A percentile compares a stretch with the other conserved stretches of the same genome.
phyloP scores from a whole-genome alignment of 83 land plant genomes.

The Diphasiastrum complanatum region DNA sequence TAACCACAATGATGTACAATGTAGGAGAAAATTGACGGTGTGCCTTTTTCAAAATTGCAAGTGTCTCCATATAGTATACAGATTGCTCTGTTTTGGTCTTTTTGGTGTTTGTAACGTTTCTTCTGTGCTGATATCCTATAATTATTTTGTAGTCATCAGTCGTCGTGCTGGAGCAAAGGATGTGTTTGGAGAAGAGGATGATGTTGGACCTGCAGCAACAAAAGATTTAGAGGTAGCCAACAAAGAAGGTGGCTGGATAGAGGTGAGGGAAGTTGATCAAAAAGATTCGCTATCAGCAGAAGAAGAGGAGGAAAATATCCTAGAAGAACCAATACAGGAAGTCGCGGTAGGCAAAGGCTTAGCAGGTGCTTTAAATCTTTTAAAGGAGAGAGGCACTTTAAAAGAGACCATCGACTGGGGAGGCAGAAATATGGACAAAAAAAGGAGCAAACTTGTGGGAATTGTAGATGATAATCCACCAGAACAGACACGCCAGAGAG shows the following conservation, averaged over 20 bases:
- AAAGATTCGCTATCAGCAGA: conserved; percentile 25
- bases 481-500: conserved; percentile 37
- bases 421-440: conserved; percentile 98
- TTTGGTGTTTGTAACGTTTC: background rate
- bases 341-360: conserved; percentile 86
- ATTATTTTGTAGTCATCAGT: conserved; percentile 21
- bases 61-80: no score
- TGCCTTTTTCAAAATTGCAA: no score
- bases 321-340: conserved; percentile 71
- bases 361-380: conserved; percentile 70
- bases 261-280: conserved; percentile 44
- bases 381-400: conserved; percentile 81
- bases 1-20: background rate
- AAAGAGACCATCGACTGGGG: conserved; percentile 96
- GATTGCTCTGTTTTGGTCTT: no score
- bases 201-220: conserved; percentile 44
- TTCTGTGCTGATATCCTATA: background rate
- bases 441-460: conserved; percentile 94
- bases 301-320: conserved; percentile 43
- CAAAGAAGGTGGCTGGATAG: conserved; percentile 54
- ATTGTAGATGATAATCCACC: conserved; percentile 46
- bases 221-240: conserved; percentile 32
- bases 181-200: conserved; percentile 48
- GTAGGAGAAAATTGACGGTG: background rate
- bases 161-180: conserved; percentile 47